Evolutionary conservation across 306 rosid genomes (phyloP).

Genomic region (Canavalia gladiata): DNA sequence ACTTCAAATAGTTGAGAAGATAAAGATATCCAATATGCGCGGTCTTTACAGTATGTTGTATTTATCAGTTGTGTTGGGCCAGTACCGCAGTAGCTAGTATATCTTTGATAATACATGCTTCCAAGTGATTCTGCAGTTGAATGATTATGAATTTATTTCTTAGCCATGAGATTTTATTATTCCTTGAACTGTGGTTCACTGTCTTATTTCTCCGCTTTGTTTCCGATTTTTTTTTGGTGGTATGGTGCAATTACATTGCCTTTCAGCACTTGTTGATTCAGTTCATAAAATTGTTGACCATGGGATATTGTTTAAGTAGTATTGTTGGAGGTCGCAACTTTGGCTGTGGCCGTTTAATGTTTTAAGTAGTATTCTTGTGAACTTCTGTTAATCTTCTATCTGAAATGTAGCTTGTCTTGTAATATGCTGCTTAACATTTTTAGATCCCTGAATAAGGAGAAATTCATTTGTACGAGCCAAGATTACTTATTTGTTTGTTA

Average conservation of each 20-base stretch:
- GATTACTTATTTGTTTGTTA: not conserved
- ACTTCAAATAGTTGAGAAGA: conserved; percentile 34
- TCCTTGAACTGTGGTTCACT: not conserved
- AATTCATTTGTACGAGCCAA: not conserved
- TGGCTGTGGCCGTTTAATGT: not conserved
- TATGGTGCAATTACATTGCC: not conserved
- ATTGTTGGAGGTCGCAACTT: not conserved
- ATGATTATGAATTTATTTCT: conserved; percentile 18
- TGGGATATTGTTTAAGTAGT: not conserved
- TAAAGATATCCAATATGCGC: conserved; percentile 37
- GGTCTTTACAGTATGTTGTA: conserved; percentile 35
- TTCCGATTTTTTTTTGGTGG: not conserved
- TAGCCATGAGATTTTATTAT: conserved; percentile 5
- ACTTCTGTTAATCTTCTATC: not conserved
- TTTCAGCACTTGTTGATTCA: not conserved
- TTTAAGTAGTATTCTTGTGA: not conserved
- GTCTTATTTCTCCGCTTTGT: not conserved
- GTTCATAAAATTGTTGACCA: not conserved
- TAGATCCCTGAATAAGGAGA: not conserved
- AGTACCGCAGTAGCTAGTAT: not conserved
- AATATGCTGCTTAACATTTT: not conserved
- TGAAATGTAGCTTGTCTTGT: not conserved
- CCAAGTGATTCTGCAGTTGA: conserved; percentile 34
- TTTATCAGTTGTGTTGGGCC: conserved; percentile 35
- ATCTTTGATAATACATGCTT: conserved; percentile 1